phyloP scores from a whole-genome alignment of 164 flowering plant genomes.

The Cinnamomum chago region DNA sequence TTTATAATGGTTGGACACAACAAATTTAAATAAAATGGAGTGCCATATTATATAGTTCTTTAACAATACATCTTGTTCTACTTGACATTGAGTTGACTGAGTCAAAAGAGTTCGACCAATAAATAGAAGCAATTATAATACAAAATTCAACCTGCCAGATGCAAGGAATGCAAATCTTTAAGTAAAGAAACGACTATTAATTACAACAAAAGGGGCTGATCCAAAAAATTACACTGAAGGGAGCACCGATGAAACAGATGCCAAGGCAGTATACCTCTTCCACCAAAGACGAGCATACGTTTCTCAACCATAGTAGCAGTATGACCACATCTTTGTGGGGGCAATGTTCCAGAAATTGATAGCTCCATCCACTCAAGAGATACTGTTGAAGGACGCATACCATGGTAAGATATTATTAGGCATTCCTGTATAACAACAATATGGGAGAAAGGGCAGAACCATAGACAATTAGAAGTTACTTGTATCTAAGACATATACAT shows the following conservation, averaged over 20 bases:
- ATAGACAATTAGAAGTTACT: slow-evolving; percentile 43
- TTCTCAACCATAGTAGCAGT: slow-evolving; percentile 97
- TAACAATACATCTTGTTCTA: too few species aligned
- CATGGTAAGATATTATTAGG: neutral
- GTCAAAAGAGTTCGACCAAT: too few species aligned
- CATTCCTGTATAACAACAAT: neutral
- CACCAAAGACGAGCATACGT: slow-evolving; percentile 87
- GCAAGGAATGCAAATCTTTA: neutral
- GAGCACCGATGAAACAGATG: neutral
- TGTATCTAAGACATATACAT: slow-evolving; percentile 93
- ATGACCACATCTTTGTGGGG: slow-evolving; percentile 98
- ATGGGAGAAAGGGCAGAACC: slow-evolving; percentile 4
- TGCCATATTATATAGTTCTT: too few species aligned
- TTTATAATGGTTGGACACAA: too few species aligned
- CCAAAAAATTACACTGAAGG: neutral
- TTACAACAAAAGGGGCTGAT: neutral
- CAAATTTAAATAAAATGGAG: too few species aligned
- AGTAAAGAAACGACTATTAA: neutral
- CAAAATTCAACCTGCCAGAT: neutral
- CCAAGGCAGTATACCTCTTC: slow-evolving; percentile 62
- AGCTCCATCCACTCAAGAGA: slow-evolving; percentile 96
- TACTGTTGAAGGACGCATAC: slow-evolving; percentile 38
- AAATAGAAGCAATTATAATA: too few species aligned
- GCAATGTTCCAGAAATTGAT: slow-evolving; percentile 66
- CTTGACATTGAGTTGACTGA: too few species aligned